Evolutionary conservation across 805 yeast species (phyloP), one percentile per base, ranked within the genome.

Genomic region (Saccharomycopsis synnaedendra): DNA sequence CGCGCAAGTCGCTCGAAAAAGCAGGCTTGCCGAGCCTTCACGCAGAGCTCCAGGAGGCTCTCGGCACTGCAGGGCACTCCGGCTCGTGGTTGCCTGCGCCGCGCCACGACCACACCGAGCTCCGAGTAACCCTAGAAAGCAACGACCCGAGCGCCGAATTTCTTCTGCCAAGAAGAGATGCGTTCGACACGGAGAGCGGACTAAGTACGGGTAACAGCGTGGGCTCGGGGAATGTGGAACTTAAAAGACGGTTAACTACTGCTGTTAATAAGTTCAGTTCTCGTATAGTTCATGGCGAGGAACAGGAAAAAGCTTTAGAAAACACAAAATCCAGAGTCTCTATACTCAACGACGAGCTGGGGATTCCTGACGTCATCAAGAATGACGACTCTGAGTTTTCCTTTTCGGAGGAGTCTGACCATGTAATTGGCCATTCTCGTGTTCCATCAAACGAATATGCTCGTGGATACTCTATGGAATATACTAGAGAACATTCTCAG

Each of bases 251-350:
- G 10, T 39, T 52, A 4, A 47, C 55, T n/a, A 10, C 35, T 3
- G 55, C 51, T n/a, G 29, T 52, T 7, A 51, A 39, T 9, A 47
- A 47, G 35, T 47, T 52, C 32, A 45, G 49, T n/a, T 42, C 46
- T 5, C 30, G 55, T 32, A 43, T 52, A 34, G 54, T 52, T 30
- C 49, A 43, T 37, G 55, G 55, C 10, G 50, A 47, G 32, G 53
- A 50, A 11, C 28, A 35, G 4, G 53, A 52, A 7, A 41, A n/a
- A 27, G 40, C 31, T 33, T 31, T 36, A 8, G 42, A 45, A 31
- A 36, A 46, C 5, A 44, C 36, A 9, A 46, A 44, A 36, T 30
- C 32, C 3, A 6, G 42, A 8, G 32, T 46, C 11, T 42, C 44
- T 3, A 46, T 47, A 28, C 35, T 47, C 32, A 46, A 50, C 35